phyloP scores from a whole-genome alignment of 495 filamentous ascomycete genomes.

The Neurospora pannonica region DNA sequence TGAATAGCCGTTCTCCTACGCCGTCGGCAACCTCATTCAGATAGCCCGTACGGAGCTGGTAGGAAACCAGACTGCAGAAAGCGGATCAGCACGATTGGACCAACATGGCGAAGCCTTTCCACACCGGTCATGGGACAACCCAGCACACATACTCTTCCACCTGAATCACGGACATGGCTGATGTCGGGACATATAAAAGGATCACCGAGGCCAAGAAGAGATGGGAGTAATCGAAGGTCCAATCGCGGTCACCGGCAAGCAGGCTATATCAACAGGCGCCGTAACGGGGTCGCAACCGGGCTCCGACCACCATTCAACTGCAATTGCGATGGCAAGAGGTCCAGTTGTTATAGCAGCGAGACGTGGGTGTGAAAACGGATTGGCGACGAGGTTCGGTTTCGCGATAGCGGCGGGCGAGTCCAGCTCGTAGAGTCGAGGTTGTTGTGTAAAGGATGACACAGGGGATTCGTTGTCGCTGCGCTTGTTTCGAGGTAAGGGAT shows the following conservation, averaged over 20 bases:
- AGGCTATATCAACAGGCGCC: neutral
- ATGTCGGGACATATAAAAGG: neutral
- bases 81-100: constrained; percentile 1
- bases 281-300: neutral
- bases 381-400: neutral
- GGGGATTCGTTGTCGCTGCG: neutral
- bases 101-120: neutral
- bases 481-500: neutral
- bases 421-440: neutral
- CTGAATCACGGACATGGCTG: constrained; percentile 80
- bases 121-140: neutral
- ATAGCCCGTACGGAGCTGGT: constrained; percentile 87
- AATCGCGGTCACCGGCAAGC: neutral
- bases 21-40: constrained; percentile 86
- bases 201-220: neutral
- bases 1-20: constrained; percentile 90
- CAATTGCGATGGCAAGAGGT: neutral
- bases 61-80: constrained; percentile 68
- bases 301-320: neutral
- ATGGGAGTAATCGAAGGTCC: neutral
- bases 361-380: neutral
- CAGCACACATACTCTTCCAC: constrained; percentile 76
- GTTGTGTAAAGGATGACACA: neutral
- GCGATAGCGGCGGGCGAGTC: neutral
- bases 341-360: neutral